Evolutionary conservation across 202 grass and related monocot species (phyloP), one percentile per base, ranked within the genome.

Genomic region (Hordeum pubiflorum): DNA sequence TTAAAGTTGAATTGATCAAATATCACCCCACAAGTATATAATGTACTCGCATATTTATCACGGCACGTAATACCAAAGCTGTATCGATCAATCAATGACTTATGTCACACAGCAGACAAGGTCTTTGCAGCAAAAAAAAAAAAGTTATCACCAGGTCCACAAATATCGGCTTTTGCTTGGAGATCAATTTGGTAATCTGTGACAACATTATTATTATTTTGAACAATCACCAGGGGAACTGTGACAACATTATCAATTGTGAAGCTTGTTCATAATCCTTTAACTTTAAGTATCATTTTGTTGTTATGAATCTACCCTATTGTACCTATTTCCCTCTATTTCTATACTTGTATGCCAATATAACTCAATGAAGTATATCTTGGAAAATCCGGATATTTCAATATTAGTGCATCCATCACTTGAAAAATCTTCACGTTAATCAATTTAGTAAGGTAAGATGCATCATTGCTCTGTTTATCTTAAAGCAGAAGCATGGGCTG

Each of bases 401-500:
- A 0, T 69, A 46, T 23, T 52, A 29, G 63, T 69, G 55, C 41
- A 72, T 72, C 62, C 31, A 56, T 63, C 63, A 55, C 24, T 9
- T 56, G 41, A 20, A 63, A 81, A 41, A 36, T 61, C 4, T 20
- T 36, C 61, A 58, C 58, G 26, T 33, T 62, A 87, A 44, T 33
- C 55, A 87, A 36, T 48, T 68, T 59, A 74, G 9, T 60, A 84
- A 62, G 17, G 61, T 75, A 31, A 57, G 32, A 58, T 7, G 58
- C n/a, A 77, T 69, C 65, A 84, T 81, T 84, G 59, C 27, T 71
- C 9, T 63, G 27, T 22, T 86, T 74, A 74, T 82, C 66, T 79
- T 89, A 77, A 54, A 78, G 52, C 33, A 78, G 48, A 82, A 78
- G 74, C 82, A 84, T 60, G 65, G 20, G 78, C 18, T 68, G 58